Base-by-base conservation (phyloP, 805 yeast species). In the Zygotorulaspora chibaensis region DNA sequence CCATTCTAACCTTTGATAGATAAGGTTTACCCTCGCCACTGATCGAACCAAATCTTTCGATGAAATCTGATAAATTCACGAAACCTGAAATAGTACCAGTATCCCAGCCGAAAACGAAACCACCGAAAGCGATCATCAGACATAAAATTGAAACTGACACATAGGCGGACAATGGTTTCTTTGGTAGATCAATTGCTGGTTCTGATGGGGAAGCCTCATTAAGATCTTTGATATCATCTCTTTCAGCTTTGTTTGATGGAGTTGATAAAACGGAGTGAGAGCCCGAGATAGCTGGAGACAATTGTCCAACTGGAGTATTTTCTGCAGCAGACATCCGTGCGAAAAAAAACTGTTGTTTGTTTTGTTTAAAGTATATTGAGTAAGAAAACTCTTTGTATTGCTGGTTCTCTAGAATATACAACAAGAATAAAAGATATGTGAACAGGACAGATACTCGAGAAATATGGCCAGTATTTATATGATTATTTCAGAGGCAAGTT, bases 81-180 rank as follows among this genome's bases (percentile, higher is more conserved):
- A 83, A 80, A 54, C 87, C 87, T 17, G 85, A 79, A 63, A 83
- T 80, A 53, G 87, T 82, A 73, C 87, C 88, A 35, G 87, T 83
- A 68, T 83, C 88, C 75, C 83, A 83, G 54, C 88, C 88, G 57
- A 81, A 83, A 39, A 82, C 83, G 80, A 80, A 77, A 47, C 62
- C 62, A 55, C 62, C 62, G 47, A 58, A 58, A 15, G 62, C 59
- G 48, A 58, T 52, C 58, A 58, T 53, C 33, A 56, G 36, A 56
- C 61, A 58, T 37, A 82, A 81, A 53, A 65, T 59, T 30, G 64
- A 53, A 29, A 64, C 64, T 13, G 54, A 45, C 12, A 57, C 11
- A 48, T 62, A 66, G 3, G 59, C 62, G 12, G 62, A 57, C 9
- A 51, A 50, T 35, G 65, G 63, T 43, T 63, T 63, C 13, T 57